These are phyloP conservation scores for Endothia cerciana DNA, from an alignment of 2,329 filamentous ascomycete genomes.

Conservation along the genomic window DNA sequence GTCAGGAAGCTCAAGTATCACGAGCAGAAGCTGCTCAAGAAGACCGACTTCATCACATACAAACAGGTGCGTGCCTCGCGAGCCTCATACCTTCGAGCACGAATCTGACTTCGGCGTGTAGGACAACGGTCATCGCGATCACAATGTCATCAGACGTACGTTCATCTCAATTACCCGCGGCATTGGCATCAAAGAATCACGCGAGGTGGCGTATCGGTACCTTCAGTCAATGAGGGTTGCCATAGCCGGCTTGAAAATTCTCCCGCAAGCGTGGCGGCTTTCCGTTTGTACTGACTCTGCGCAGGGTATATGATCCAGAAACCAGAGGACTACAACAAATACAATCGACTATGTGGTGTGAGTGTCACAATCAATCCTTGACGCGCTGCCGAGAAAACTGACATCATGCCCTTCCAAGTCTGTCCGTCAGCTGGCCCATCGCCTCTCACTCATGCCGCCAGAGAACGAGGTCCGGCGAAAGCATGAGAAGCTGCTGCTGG, in stretches of 20 bases:
- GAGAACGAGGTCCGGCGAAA: slow-evolving; percentile 78
- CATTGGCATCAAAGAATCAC: background rate
- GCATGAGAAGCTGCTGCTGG: slow-evolving; percentile 83
- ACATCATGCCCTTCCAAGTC: slow-evolving; percentile 54
- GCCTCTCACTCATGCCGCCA: slow-evolving; percentile 80
- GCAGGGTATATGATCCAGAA: slow-evolving; percentile 81
- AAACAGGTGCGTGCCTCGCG: slow-evolving; percentile 58
- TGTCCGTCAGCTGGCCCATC: slow-evolving; percentile 88
- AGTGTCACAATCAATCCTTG: slow-evolving; percentile 34
- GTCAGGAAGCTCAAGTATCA: slow-evolving; percentile 96
- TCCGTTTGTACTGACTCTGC: background rate
- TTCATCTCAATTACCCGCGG: background rate
- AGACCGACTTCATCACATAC: slow-evolving; percentile 93
- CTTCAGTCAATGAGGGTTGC: background rate
- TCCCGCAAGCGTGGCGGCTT: background rate
- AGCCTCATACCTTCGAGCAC: background rate
- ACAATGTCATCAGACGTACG: slow-evolving; percentile 70
- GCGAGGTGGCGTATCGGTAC: background rate
- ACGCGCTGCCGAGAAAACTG: background rate
- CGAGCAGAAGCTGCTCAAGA: slow-evolving; percentile 92
- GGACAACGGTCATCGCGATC: slow-evolving; percentile 84
- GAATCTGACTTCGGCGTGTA: slow-evolving; percentile 10
- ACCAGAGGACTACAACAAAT: slow-evolving; percentile 78
- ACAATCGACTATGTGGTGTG: slow-evolving; percentile 70
- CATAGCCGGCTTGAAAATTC: background rate